These are phyloP conservation scores for Gossypium thurberi DNA, from an alignment of 345 rosid species.

Conservation along the genomic window DNA sequence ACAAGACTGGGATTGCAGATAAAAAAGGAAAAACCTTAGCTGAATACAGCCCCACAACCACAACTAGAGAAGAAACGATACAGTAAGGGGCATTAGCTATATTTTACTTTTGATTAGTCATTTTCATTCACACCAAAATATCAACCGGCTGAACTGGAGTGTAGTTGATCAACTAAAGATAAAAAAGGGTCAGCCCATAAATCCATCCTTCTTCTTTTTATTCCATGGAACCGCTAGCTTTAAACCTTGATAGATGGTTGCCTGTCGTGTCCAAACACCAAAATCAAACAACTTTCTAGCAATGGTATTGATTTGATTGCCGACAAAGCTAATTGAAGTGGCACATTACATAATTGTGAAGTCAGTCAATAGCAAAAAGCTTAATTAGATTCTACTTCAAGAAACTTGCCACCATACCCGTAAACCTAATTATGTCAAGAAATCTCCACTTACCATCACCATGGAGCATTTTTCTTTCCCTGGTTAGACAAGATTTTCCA, in stretches of 20 bases:
- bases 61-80: not conserved
- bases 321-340: not conserved
- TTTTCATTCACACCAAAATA: constrained; percentile 7
- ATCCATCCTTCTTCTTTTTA: constrained; percentile 38
- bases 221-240: constrained; percentile 66
- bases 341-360: not conserved
- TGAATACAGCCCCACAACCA: not conserved
- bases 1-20: not conserved
- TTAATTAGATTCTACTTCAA: not conserved
- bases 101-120: constrained; percentile 8
- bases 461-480: not conserved
- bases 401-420: too few species aligned
- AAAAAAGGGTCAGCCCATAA: constrained; percentile 18
- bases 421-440: too few species aligned
- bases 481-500: not conserved
- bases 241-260: constrained; percentile 45
- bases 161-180: not conserved
- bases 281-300: not conserved
- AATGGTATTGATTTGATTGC: not conserved
- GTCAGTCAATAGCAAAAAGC: not conserved
- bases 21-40: not conserved
- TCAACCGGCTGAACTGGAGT: not conserved
- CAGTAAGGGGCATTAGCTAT: not conserved
- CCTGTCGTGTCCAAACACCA: constrained; percentile 32
- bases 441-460: too few species aligned